Conservation (phyloP, 2,329 filamentous ascomycete species). For the Raffaelea arxii region DNA sequence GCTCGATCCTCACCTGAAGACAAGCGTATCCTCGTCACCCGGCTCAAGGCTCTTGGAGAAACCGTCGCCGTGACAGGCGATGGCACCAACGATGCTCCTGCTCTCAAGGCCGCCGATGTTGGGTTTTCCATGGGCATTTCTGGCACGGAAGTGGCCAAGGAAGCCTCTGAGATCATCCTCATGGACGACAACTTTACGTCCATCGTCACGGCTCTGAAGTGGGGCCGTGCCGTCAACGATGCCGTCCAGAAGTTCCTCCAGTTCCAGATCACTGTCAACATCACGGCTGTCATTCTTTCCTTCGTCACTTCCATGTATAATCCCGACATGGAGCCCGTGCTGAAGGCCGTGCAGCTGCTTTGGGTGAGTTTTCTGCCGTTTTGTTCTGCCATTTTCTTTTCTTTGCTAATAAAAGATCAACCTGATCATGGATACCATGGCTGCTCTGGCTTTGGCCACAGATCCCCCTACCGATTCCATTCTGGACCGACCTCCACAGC, state of each 20-base stretch:
- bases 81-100: constrained; percentile 75
- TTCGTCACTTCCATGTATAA: constrained; percentile 79
- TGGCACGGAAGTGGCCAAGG: constrained; percentile 75
- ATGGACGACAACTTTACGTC: constrained; percentile 85
- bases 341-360: constrained; percentile 82
- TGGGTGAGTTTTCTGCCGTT: constrained; percentile 43
- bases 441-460: constrained; percentile 78
- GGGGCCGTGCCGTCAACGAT: constrained; percentile 70
- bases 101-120: constrained; percentile 70
- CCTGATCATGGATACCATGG: constrained; percentile 94
- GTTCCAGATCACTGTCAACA: constrained; percentile 79
- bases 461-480: constrained; percentile 77
- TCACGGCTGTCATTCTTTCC: constrained; percentile 79
- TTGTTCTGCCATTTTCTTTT: not conserved
- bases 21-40: constrained; percentile 63
- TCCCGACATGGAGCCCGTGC: constrained; percentile 57
- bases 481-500: constrained; percentile 62
- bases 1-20: constrained; percentile 69
- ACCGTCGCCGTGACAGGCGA: constrained; percentile 78
- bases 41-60: constrained; percentile 62
- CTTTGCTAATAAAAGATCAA: constrained; percentile 41
- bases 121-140: constrained; percentile 85
- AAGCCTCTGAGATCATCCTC: constrained; percentile 74
- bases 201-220: constrained; percentile 76
- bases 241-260: constrained; percentile 69